A percentile compares a stretch with the other conserved stretches of the same genome.
phyloP scores from a whole-genome alignment of 2,329 filamentous ascomycete genomes.

The Dothistroma septosporum region DNA sequence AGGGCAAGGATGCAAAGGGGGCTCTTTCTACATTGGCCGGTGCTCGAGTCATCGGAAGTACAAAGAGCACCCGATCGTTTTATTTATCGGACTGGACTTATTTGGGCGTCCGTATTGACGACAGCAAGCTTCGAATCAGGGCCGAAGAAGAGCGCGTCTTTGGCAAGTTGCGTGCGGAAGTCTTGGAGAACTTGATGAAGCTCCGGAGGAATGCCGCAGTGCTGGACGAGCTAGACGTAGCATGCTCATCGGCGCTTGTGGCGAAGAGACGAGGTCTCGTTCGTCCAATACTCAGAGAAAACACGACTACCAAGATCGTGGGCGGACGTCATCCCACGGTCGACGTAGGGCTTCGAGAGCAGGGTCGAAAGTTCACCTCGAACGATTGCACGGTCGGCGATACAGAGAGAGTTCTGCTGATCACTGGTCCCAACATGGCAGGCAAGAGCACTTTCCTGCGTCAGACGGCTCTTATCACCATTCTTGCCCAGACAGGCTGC shows the following conservation, averaged over 20 bases:
- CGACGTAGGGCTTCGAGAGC: conserved; percentile 71
- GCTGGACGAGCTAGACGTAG: conserved; percentile 88
- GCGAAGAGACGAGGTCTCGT: conserved; percentile 70
- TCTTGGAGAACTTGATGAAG: conserved; percentile 77
- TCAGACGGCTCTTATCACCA: conserved; percentile 90
- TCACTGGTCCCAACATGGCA: conserved; percentile 92
- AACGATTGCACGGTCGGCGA: conserved; percentile 86
- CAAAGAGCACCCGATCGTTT: conserved; percentile 79
- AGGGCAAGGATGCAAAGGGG: conserved; percentile 65
- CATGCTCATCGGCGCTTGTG: conserved; percentile 76
- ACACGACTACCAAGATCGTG: conserved; percentile 66
- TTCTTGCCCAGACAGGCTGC: conserved; percentile 86
- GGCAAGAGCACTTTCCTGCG: conserved; percentile 95
- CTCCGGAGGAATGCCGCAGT: conserved; percentile 86
- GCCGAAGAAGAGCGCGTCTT: conserved; percentile 82
- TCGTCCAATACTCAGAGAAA: conserved; percentile 66
- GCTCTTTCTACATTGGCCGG: conserved; percentile 41
- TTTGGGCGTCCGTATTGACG: conserved; percentile 75
- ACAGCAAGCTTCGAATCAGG: conserved; percentile 70
- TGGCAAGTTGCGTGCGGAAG: conserved; percentile 64
- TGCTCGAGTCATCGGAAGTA: conserved; percentile 64
- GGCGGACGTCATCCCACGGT: conserved; percentile 91
- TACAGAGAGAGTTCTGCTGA: conserved; percentile 65
- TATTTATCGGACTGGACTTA: conserved; percentile 78
- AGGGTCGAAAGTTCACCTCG: conserved; percentile 74